A percentile compares a stretch with the other conserved stretches of the same genome.
phyloP scores from a whole-genome alignment of 441 rosid species.

The Erodium texanum region DNA sequence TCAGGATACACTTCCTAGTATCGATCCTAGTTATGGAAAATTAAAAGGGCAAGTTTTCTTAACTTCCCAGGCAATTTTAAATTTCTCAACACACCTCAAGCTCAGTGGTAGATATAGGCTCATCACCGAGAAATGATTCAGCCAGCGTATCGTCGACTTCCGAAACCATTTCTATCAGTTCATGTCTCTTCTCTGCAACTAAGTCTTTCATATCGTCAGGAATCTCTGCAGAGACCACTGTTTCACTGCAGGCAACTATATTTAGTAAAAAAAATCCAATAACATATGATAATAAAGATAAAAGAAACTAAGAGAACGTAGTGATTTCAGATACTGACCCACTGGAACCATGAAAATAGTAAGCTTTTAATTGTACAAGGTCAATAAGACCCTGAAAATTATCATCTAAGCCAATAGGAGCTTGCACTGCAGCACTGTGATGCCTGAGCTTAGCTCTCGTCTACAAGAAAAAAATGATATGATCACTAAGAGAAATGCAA shows the following conservation, averaged over 20 bases:
- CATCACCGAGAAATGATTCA: conserved; percentile 76
- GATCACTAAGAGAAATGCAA: conserved; percentile 12
- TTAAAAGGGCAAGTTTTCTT: not conserved
- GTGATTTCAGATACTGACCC: conserved; percentile 47
- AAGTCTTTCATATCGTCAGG: conserved; percentile 71
- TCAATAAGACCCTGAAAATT: conserved; percentile 82
- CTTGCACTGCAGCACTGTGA: conserved; percentile 91
- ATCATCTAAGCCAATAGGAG: conserved; percentile 88
- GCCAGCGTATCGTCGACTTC: conserved; percentile 96
- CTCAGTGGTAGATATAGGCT: conserved; percentile 62
- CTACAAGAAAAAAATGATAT: conserved; percentile 28
- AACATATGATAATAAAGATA: conserved; percentile 3
- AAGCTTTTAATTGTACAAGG: conserved; percentile 60
- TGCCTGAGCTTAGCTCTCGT: conserved; percentile 90
- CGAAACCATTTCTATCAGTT: conserved; percentile 76
- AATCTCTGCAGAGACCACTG: conserved; percentile 56
- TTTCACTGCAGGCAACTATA: conserved; percentile 50
- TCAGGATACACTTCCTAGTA: not conserved
- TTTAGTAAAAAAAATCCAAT: conserved; percentile 3
- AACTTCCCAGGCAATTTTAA: not conserved
- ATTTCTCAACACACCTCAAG: conserved; percentile 55
- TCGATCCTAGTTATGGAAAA: not conserved
- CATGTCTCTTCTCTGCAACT: conserved; percentile 75
- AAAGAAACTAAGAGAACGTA: not conserved
- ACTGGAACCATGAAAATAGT: conserved; percentile 64